Percentiles rank a stretch among this genome's conserved stretches.
Evolutionary conservation across 129 eudicot species (phyloP).

Genomic region (Tagetes erecta): DNA sequence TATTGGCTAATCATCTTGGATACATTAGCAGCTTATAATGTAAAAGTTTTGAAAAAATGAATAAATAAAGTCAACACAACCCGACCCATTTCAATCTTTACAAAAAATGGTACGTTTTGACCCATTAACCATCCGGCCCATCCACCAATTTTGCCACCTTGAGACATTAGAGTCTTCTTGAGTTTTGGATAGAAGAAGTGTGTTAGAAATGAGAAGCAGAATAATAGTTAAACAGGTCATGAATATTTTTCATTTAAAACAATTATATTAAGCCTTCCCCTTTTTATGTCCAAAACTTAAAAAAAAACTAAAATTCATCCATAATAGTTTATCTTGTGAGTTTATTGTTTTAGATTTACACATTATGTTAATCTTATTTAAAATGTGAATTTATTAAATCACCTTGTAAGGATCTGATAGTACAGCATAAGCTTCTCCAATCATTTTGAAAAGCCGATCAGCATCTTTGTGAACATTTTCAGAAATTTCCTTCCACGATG

Average conservation of each 20-base stretch:
- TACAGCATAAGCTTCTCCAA: conserved; percentile 94
- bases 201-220: background rate
- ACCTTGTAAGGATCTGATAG: conserved; percentile 83
- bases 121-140: background rate
- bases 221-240: background rate
- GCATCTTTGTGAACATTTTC: conserved; percentile 82
- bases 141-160: background rate
- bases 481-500: conserved; percentile 75
- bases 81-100: background rate
- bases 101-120: background rate
- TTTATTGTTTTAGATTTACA: background rate
- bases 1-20: background rate
- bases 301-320: background rate
- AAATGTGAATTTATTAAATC: background rate
- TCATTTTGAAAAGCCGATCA: conserved; percentile 94
- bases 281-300: background rate
- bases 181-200: background rate
- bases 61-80: background rate
- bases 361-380: background rate
- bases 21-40: background rate
- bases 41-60: background rate
- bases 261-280: background rate
- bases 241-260: background rate
- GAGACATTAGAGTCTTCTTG: background rate
- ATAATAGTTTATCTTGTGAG: background rate